Evolutionary conservation across 768 basidiomycete genomes (phyloP).

Genomic region (Kwoniella sp.): DNA sequence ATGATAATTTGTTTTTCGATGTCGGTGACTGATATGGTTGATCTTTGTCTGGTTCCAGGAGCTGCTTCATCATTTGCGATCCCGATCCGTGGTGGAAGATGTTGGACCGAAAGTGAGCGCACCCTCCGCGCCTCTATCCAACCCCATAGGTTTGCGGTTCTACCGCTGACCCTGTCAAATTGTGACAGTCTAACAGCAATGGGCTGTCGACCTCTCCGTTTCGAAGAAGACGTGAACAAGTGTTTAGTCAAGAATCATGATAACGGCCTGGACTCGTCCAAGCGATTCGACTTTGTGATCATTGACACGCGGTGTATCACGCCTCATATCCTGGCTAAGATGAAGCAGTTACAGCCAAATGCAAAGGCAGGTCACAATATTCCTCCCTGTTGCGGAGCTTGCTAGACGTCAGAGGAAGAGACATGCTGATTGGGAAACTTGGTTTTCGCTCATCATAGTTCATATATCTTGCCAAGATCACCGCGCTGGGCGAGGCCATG

Average conservation of each 20-base stretch:
- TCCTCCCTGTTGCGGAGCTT: background rate
- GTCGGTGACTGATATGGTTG: no score
- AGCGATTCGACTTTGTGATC: conserved; percentile 32
- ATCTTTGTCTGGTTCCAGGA: no score
- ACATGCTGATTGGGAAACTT: background rate
- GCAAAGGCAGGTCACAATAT: conserved; percentile 26
- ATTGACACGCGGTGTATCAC: conserved; percentile 26
- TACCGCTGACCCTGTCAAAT: conserved; percentile 3
- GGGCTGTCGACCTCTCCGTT: conserved; percentile 35
- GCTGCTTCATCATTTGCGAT: conserved; percentile 32
- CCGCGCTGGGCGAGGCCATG: conserved; percentile 35
- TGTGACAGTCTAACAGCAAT: conserved; percentile 22
- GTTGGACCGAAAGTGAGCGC: conserved; percentile 34
- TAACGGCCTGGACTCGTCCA: conserved; percentile 22
- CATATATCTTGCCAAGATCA: conserved; percentile 37
- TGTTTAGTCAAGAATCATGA: conserved; percentile 18
- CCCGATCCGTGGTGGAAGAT: conserved; percentile 38
- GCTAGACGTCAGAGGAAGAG: background rate
- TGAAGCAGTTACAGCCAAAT: conserved; percentile 29
- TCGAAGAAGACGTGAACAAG: conserved; percentile 18
- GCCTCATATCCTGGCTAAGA: conserved; percentile 12
- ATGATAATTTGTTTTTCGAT: no score
- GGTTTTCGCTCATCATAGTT: conserved; percentile 31
- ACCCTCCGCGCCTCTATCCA: no score
- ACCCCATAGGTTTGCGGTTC: no score